Evolutionary conservation across 495 filamentous ascomycete species (phyloP), one percentile per base, ranked within the genome.

Genomic region (Aspergillus nanangensis): DNA sequence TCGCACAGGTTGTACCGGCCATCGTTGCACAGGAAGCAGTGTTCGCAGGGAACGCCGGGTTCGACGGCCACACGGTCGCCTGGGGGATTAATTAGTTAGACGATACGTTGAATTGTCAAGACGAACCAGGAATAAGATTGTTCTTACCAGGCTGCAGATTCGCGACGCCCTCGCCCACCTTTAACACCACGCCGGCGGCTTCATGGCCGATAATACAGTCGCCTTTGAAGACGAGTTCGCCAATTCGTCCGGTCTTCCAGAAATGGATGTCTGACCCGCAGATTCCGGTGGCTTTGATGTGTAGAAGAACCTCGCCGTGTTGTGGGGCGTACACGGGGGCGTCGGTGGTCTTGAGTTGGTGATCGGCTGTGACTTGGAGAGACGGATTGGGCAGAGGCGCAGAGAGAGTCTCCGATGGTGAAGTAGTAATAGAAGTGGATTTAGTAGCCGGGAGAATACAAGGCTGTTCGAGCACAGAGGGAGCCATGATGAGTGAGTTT

Each of bases 1-100:
- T 77, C 75, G 67, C 88, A 93, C 54, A 92, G 82, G 52, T 92
- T 92, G 53, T 92, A 91, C 8, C 86, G 70, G 2, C 85, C 84
- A 23, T 74, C 72, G 21, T 56, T 46, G 53, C 87, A 91, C 19
- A 83, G 58, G 25, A 76, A 76, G 55, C 87, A 91, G 14, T 69
- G 31, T 31, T 73, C 74, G 53, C 86, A 90, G 0, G 86, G 84
- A 14, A 85, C 66, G 15, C 87, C 87, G 34, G 86, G 83, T 61
- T 91, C 87, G 10, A 90, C 71, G 0, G 85, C 87, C 2, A 91
- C 84, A 21, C 75, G 74, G 60, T 91, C 87, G 18, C 87, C 87
- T 51, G n/a, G n/a, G n/a, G n/a, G n/a, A n/a, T n/a, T n/a, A n/a
- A n/a, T n/a, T n/a, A n/a, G n/a, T n/a, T n/a, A n/a, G n/a, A n/a